A percentile compares a stretch with the other conserved stretches of the same genome.
Evolutionary conservation across 2,329 filamentous ascomycete genomes (phyloP).

Genomic region (Bipolaris gigantea): DNA sequence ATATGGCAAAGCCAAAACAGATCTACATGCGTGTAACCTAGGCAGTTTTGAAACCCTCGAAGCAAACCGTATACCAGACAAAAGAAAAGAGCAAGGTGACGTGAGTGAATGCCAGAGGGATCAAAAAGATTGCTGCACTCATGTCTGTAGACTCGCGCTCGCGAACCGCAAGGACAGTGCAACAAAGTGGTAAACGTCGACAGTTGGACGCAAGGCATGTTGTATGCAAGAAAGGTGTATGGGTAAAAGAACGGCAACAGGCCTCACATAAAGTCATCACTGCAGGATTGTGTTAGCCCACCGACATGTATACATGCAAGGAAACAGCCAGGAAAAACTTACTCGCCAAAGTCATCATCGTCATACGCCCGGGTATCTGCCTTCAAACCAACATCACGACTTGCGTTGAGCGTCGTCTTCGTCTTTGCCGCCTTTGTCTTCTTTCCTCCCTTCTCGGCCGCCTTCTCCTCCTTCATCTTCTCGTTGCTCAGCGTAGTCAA

Average conservation of each 20-base stretch:
- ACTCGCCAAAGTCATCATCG: constrained; percentile 84
- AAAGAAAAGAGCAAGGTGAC: background rate
- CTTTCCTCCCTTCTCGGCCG: constrained; percentile 89
- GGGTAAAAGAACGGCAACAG: background rate
- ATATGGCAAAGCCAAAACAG: background rate
- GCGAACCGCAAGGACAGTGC: background rate
- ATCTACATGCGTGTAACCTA: background rate
- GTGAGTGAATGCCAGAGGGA: background rate
- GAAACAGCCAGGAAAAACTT: constrained; percentile 53
- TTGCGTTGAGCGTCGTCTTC: constrained; percentile 78
- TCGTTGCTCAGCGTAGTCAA: constrained; percentile 93
- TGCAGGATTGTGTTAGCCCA: constrained; percentile 26
- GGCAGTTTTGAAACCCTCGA: background rate
- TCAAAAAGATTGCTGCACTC: background rate
- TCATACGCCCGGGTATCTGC: constrained; percentile 79
- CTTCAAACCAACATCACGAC: constrained; percentile 56
- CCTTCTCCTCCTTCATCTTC: constrained; percentile 99
- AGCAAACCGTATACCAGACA: background rate
- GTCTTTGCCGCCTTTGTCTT: constrained; percentile 97
- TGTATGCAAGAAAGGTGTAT: background rate
- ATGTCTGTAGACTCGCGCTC: background rate
- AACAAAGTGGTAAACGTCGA: background rate
- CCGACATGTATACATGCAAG: background rate
- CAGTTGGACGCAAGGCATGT: background rate
- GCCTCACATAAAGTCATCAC: constrained; percentile 47